Evolutionary conservation across 495 filamentous ascomycete genomes (phyloP).

Genomic region (Aspergillus ellipticus): DNA sequence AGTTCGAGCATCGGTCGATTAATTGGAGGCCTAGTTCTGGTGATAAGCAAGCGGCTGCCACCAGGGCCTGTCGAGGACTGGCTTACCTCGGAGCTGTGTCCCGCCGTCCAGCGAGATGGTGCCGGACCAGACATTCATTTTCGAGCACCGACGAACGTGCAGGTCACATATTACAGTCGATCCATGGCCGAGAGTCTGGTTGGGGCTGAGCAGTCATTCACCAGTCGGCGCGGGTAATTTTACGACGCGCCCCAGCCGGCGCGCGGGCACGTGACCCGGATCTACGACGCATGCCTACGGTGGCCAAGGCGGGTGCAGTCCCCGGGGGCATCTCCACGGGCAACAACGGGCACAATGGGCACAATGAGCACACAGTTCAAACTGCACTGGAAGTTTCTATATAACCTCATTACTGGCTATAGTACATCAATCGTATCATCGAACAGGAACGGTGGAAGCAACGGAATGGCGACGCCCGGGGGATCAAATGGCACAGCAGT

Average conservation of each 20-base stretch:
- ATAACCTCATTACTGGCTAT: slow-evolving; percentile 17
- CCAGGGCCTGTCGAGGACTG: not conserved
- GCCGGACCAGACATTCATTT: slow-evolving; percentile 42
- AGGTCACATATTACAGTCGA: slow-evolving; percentile 8
- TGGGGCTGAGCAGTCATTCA: slow-evolving; percentile 1
- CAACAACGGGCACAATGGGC: too few species aligned
- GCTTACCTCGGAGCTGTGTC: slow-evolving; percentile 35
- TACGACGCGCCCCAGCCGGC: not conserved
- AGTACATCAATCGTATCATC: slow-evolving; percentile 20
- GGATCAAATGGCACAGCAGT: slow-evolving; percentile 6
- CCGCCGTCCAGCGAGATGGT: slow-evolving; percentile 27
- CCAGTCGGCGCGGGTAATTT: not conserved
- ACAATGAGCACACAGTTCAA: too few species aligned
- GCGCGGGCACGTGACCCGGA: not conserved
- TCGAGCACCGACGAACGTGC: slow-evolving; percentile 6
- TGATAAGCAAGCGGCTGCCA: slow-evolving; percentile 1
- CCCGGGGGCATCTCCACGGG: too few species aligned
- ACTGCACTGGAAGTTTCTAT: slow-evolving; percentile 12
- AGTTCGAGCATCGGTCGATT: slow-evolving; percentile 33
- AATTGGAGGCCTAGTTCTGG: slow-evolving; percentile 33
- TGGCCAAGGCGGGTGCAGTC: not conserved
- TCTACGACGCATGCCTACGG: not conserved
- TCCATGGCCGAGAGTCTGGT: not conserved
- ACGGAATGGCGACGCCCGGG: slow-evolving; percentile 6
- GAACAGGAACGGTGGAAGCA: slow-evolving; percentile 8